A percentile compares a stretch with the other conserved stretches of the same genome.
These are phyloP conservation scores for Aspergillus sp. DNA, from an alignment of 2,329 filamentous ascomycete species.

Conservation along the genomic window DNA sequence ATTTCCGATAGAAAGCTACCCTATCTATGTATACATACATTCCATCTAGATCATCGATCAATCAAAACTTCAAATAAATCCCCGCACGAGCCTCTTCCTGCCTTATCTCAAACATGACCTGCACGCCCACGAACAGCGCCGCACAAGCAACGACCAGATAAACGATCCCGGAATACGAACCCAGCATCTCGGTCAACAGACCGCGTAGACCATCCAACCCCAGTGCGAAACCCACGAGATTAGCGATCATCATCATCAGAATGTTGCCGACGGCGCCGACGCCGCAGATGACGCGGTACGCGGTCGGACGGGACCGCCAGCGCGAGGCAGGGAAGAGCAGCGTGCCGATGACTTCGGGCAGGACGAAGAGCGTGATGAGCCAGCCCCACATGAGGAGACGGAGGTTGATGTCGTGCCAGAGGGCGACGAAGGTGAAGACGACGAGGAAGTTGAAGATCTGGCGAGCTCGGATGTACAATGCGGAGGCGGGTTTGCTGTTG, in stretches of 20 bases:
- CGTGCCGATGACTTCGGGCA: slow-evolving; percentile 77
- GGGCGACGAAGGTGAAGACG: slow-evolving; percentile 93
- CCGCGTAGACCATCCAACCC: slow-evolving; percentile 83
- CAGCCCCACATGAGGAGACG: slow-evolving; percentile 93
- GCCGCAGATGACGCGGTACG: slow-evolving; percentile 78
- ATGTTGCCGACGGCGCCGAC: slow-evolving; percentile 79
- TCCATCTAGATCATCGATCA: neutral
- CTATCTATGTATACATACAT: neutral
- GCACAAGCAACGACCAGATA: slow-evolving; percentile 72
- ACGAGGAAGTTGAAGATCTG: slow-evolving; percentile 73
- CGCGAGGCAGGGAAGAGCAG: slow-evolving; percentile 70
- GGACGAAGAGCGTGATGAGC: slow-evolving; percentile 89
- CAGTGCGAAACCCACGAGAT: slow-evolving; percentile 91
- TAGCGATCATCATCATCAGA: slow-evolving; percentile 93
- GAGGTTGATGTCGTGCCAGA: slow-evolving; percentile 97
- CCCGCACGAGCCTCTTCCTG: slow-evolving; percentile 81
- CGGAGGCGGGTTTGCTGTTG: slow-evolving; percentile 30
- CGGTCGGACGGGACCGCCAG: slow-evolving; percentile 68
- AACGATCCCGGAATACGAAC: slow-evolving; percentile 70
- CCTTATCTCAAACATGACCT: slow-evolving; percentile 95
- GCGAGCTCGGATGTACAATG: slow-evolving; percentile 49
- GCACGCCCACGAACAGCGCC: slow-evolving; percentile 79
- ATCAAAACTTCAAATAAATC: slow-evolving; percentile 76
- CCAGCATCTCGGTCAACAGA: slow-evolving; percentile 72
- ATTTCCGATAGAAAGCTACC: neutral